Conservation (phyloP, 2,329 filamentous ascomycete genomes). For the Tolypocladium ovalisporum region DNA sequence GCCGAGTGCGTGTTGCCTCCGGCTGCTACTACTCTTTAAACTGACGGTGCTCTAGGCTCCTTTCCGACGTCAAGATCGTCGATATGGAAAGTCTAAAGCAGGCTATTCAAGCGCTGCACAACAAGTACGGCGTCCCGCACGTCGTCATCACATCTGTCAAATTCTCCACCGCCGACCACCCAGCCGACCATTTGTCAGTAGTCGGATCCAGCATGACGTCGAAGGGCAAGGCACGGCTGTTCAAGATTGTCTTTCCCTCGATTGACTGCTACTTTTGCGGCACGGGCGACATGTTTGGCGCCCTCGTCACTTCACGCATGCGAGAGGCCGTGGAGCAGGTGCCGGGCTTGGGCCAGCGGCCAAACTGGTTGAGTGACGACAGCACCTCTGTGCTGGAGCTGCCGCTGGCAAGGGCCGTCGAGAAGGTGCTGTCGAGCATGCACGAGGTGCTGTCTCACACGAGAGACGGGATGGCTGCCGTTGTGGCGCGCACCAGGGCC, state of each 20-base stretch:
- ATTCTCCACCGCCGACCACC: slow-evolving; percentile 44
- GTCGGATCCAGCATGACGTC: slow-evolving; percentile 65
- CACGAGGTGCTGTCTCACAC: slow-evolving; percentile 68
- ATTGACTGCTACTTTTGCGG: slow-evolving; percentile 93
- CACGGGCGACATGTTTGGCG: slow-evolving; percentile 97
- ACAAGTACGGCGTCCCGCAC: slow-evolving; percentile 67
- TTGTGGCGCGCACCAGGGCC: slow-evolving; percentile 32
- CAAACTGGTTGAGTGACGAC: slow-evolving; percentile 70
- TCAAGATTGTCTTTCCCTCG: slow-evolving; percentile 75
- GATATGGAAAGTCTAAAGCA: slow-evolving; percentile 61
- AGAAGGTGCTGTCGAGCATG: slow-evolving; percentile 89
- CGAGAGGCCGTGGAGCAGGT: slow-evolving; percentile 60
- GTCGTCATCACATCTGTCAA: slow-evolving; percentile 87
- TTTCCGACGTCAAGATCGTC: slow-evolving; percentile 75
- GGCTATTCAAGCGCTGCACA: slow-evolving; percentile 70
- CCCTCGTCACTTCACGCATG: slow-evolving; percentile 76
- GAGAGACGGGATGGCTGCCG: slow-evolving; percentile 47
- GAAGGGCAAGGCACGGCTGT: slow-evolving; percentile 61
- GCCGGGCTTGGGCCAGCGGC: slow-evolving; percentile 34
- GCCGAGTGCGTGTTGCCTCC: slow-evolving; percentile 58
- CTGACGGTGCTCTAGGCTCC: slow-evolving; percentile 43
- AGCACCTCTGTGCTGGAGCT: slow-evolving; percentile 56
- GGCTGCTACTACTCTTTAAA: background rate
- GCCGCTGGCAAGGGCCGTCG: slow-evolving; percentile 71
- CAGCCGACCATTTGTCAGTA: slow-evolving; percentile 49